phyloP scores from a whole-genome alignment of 768 basidiomycete species.

The Boletus edulis region DNA sequence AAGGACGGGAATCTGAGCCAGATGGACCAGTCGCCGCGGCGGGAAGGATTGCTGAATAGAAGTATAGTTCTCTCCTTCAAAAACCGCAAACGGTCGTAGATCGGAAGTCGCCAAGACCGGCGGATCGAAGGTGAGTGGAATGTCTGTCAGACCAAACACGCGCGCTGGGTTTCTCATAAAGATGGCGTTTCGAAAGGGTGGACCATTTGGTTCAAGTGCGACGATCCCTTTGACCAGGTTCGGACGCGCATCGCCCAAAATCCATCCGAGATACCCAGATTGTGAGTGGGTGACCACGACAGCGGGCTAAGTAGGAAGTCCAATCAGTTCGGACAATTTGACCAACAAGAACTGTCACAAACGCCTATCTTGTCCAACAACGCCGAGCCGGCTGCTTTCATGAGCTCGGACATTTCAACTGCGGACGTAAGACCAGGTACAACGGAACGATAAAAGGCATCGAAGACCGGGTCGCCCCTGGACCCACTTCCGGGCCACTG shows the following conservation, averaged over 20 bases:
- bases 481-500: constrained; percentile 56
- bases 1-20: constrained; percentile 43
- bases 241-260: constrained; percentile 46
- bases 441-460: constrained; percentile 44
- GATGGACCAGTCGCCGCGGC: constrained; percentile 40
- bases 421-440: constrained; percentile 39
- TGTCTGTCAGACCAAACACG: constrained; percentile 47
- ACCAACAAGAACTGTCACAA: constrained; percentile 15
- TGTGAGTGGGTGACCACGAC: constrained; percentile 53
- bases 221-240: constrained; percentile 44
- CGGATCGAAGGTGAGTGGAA: constrained; percentile 43
- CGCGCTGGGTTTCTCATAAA: constrained; percentile 38
- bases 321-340: background rate
- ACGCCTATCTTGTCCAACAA: constrained; percentile 50
- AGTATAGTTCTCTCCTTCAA: constrained; percentile 30
- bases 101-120: constrained; percentile 40
- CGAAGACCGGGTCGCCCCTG: constrained; percentile 43
- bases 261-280: constrained; percentile 48
- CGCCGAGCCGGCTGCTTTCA: constrained; percentile 39
- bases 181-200: constrained; percentile 44
- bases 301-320: constrained; percentile 33
- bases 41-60: constrained; percentile 45
- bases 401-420: constrained; percentile 37
- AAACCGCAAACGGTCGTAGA: constrained; percentile 28
- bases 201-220: constrained; percentile 49